These are phyloP conservation scores for Tricladium varicosporioides DNA, from an alignment of 2,329 filamentous ascomycete species.

Conservation along the genomic window DNA sequence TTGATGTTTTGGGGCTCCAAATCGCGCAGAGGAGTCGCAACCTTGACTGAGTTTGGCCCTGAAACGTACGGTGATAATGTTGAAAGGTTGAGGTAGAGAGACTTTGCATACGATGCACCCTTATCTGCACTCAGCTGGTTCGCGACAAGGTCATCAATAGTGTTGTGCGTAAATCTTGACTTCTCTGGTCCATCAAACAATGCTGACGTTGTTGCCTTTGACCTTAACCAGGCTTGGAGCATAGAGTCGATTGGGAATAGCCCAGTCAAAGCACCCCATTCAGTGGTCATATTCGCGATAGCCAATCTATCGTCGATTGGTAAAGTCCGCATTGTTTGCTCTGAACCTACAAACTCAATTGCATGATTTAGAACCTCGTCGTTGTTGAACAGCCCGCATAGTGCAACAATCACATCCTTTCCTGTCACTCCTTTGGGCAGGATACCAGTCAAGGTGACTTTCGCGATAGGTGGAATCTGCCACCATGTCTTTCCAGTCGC, in stretches of 20 bases:
- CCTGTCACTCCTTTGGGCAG: constrained; percentile 80
- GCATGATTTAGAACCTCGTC: constrained; percentile 89
- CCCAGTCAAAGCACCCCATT: constrained; percentile 72
- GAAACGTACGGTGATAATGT: constrained; percentile 82
- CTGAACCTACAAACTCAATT: constrained; percentile 81
- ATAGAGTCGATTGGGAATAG: constrained; percentile 78
- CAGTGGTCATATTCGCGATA: constrained; percentile 78
- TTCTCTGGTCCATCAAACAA: constrained; percentile 52
- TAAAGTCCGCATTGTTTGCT: constrained; percentile 72
- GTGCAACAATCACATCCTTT: constrained; percentile 90
- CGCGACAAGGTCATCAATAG: constrained; percentile 69
- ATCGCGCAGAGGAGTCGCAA: constrained; percentile 73
- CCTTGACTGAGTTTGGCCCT: constrained; percentile 88
- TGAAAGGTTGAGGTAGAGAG: constrained; percentile 76
- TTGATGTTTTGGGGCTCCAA: constrained; percentile 73
- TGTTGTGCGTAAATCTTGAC: constrained; percentile 67
- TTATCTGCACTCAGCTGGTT: constrained; percentile 69
- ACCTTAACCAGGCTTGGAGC: constrained; percentile 70
- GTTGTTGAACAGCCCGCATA: constrained; percentile 82
- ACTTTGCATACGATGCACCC: constrained; percentile 79
- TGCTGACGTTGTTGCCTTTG: constrained; percentile 70
- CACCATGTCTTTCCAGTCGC: constrained; percentile 82
- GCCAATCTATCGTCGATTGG: constrained; percentile 72
- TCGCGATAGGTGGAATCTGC: constrained; percentile 81
- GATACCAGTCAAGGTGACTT: constrained; percentile 72